Percentiles rank a stretch among this genome's conserved stretches.
These are phyloP conservation scores for Tritrichomonas musculus DNA, from an alignment of 208 protist genomes.

Conservation along the genomic window DNA sequence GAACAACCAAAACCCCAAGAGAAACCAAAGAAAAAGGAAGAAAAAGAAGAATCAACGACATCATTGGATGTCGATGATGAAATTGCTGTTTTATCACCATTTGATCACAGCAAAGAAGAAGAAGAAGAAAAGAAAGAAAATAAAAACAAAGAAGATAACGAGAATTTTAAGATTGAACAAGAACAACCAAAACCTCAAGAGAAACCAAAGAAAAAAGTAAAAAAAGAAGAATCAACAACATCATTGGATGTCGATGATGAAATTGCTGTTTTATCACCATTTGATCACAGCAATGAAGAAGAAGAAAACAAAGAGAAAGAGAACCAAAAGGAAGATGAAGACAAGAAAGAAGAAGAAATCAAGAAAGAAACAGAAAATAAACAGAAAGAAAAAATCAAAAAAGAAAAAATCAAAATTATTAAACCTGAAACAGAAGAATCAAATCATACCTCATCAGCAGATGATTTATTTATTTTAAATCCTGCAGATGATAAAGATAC, in stretches of 20 bases:
- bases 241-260: neutral
- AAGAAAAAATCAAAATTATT: too few relatives aligned
- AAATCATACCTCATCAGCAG: too few relatives aligned
- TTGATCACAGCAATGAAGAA: neutral
- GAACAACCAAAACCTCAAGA: too few relatives aligned
- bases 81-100: neutral
- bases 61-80: neutral
- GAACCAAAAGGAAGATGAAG: neutral
- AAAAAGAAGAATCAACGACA: neutral
- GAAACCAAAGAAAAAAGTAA: neutral
- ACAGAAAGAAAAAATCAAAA: too few relatives aligned
- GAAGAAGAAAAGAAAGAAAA: slow-evolving; percentile 30
- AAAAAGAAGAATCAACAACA: neutral
- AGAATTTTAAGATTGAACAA: neutral
- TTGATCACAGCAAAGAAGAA: neutral
- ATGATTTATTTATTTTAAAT: too few relatives aligned
- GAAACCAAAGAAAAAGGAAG: neutral
- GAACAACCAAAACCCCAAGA: too few relatives aligned
- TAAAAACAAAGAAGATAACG: neutral
- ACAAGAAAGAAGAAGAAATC: too few relatives aligned
- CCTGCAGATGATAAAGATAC: too few relatives aligned
- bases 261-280: neutral
- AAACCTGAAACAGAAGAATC: too few relatives aligned
- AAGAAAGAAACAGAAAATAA: too few relatives aligned
- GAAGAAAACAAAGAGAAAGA: neutral